Evolutionary conservation across 2,329 filamentous ascomycete genomes (phyloP).

Genomic region (Phialocephala subalpina): DNA sequence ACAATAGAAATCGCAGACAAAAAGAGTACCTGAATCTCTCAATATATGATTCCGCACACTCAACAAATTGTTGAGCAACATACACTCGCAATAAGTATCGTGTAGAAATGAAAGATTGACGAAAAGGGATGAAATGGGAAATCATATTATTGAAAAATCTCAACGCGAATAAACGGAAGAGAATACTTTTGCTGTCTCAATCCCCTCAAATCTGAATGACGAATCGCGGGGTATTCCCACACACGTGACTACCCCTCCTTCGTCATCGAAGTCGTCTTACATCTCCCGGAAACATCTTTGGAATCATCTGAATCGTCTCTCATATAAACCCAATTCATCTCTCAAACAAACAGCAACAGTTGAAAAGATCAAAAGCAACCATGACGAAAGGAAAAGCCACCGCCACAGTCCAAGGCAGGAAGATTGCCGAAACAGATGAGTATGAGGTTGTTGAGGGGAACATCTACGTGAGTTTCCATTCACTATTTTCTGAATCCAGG

Average conservation of each 20-base stretch:
- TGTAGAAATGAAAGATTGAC: no score
- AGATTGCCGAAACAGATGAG: conserved; percentile 53
- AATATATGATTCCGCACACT: no score
- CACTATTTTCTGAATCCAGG: no score
- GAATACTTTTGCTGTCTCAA: no score
- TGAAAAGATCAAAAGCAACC: conserved; percentile 42
- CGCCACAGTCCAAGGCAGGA: conserved; percentile 42
- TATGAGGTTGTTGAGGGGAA: conserved; percentile 58
- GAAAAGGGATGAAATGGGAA: no score
- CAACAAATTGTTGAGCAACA: no score
- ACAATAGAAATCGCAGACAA: no score
- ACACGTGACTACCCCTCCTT: not conserved
- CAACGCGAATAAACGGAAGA: no score
- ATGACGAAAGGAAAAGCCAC: conserved; percentile 50
- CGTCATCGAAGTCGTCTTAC: conserved; percentile 11
- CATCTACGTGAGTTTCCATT: conserved; percentile 49
- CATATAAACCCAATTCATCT: not conserved
- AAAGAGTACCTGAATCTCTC: no score
- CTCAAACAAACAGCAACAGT: not conserved
- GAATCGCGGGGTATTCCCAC: not conserved
- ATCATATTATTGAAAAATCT: no score
- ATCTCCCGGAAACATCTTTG: not conserved
- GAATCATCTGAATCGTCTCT: not conserved
- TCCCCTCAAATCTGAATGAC: no score
- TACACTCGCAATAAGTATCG: no score